phyloP scores from a whole-genome alignment of 2,329 filamentous ascomycete genomes.

The Aspergillus novoparasiticus region DNA sequence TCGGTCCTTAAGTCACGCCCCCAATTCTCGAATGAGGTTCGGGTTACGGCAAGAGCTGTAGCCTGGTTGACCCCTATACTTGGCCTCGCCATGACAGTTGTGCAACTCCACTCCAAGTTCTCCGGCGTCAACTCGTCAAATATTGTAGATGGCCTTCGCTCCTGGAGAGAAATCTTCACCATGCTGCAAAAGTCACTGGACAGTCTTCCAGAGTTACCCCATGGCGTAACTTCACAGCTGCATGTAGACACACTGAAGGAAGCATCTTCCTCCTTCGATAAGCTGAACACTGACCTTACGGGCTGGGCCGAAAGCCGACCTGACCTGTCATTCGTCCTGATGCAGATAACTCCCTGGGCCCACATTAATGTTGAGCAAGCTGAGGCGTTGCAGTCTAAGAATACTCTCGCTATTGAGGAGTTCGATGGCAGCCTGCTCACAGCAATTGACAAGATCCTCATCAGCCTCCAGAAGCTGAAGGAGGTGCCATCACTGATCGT shows the following conservation, averaged over 20 bases:
- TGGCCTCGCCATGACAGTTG: conserved; percentile 61
- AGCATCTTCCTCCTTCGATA: conserved; percentile 29
- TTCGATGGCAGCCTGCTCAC: conserved; percentile 64
- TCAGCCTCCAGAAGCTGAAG: conserved; percentile 71
- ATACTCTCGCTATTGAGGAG: conserved; percentile 37
- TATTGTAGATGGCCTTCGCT: conserved; percentile 51
- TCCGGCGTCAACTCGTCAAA: conserved; percentile 54
- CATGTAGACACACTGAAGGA: conserved; percentile 34
- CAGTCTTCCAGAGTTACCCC: conserved; percentile 54
- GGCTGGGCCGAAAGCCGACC: conserved; percentile 53
- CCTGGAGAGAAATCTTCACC: conserved; percentile 55
- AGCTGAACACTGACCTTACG: conserved; percentile 46
- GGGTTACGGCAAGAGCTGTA: conserved; percentile 31
- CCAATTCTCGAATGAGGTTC: conserved; percentile 20
- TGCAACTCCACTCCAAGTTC: conserved; percentile 69
- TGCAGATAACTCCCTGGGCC: conserved; percentile 69
- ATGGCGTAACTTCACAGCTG: conserved; percentile 45
- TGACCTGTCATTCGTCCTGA: conserved; percentile 65
- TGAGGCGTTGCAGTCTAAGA: conserved; percentile 12
- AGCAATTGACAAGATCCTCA: conserved; percentile 74
- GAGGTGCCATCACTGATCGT: conserved; percentile 62
- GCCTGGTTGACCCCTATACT: conserved; percentile 73
- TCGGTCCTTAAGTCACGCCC: conserved; percentile 27
- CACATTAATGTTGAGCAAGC: conserved; percentile 31
- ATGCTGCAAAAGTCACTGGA: conserved; percentile 47